These are phyloP conservation scores for Solanum ossicruentum DNA, from an alignment of 257 asterid species.

Conservation along the genomic window DNA sequence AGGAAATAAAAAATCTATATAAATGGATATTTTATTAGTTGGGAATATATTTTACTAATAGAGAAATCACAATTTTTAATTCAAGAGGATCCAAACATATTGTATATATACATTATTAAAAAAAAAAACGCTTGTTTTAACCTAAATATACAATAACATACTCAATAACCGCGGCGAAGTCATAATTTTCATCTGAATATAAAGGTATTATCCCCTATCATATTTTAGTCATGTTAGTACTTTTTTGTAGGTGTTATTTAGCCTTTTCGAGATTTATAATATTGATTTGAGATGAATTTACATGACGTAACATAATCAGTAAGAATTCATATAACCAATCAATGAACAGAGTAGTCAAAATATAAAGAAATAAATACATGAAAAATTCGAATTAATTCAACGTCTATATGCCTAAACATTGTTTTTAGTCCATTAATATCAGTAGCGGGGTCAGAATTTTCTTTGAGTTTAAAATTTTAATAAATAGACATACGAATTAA, in stretches of 20 bases:
- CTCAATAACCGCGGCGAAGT: no score
- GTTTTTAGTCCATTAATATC: neutral
- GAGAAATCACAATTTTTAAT: neutral
- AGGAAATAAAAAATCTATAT: neutral
- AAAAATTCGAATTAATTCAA: neutral
- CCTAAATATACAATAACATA: no score
- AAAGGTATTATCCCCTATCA: accelerated
- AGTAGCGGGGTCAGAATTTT: no score
- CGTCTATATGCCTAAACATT: neutral
- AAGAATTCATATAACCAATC: neutral
- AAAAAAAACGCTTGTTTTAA: neutral
- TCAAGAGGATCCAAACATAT: neutral
- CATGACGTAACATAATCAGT: neutral
- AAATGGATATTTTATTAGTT: neutral
- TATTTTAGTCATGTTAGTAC: neutral
- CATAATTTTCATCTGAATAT: no score
- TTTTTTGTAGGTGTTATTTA: neutral
- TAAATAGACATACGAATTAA: no score
- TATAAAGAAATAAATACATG: neutral
- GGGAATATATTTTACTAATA: neutral
- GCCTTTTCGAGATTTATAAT: neutral
- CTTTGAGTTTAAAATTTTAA: no score
- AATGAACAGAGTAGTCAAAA: neutral
- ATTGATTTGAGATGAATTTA: neutral
- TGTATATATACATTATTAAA: neutral